phyloP scores from a whole-genome alignment of 2,329 filamentous ascomycete genomes.

The Diplodia corticola region DNA sequence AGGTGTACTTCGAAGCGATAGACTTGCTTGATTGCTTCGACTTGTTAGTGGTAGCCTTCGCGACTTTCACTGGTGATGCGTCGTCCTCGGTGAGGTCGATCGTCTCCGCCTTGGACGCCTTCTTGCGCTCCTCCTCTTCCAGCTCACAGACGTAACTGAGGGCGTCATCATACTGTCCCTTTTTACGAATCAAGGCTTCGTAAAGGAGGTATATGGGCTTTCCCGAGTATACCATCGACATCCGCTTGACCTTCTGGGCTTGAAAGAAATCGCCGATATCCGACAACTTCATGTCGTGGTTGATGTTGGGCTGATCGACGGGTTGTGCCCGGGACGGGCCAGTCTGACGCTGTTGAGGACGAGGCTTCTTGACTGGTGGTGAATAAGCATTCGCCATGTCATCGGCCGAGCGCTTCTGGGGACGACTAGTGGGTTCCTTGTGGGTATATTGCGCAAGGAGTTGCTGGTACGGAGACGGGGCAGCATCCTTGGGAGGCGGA shows the following conservation, averaged over 20 bases:
- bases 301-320: slow-evolving; percentile 21
- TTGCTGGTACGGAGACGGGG: neutral
- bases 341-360: slow-evolving; percentile 27
- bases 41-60: slow-evolving; percentile 47
- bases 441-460: neutral
- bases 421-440: neutral
- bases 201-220: slow-evolving; percentile 50
- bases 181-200: slow-evolving; percentile 52
- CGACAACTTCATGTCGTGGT: slow-evolving; percentile 29
- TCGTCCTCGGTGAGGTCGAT: slow-evolving; percentile 43
- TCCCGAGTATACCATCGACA: slow-evolving; percentile 51
- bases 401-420: slow-evolving; percentile 36
- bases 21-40: slow-evolving; percentile 55
- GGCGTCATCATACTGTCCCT: slow-evolving; percentile 58
- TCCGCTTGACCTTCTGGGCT: slow-evolving; percentile 53
- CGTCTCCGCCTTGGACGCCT: neutral
- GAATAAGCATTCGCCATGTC: slow-evolving; percentile 29
- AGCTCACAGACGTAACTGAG: slow-evolving; percentile 48
- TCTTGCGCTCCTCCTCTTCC: slow-evolving; percentile 34
- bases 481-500: neutral
- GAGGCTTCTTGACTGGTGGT: neutral
- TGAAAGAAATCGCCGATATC: slow-evolving; percentile 49
- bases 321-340: slow-evolving; percentile 38
- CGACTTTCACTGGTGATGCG: slow-evolving; percentile 26
- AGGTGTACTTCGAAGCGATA: slow-evolving; percentile 58